Percentiles rank a stretch among this genome's conserved stretches.
phyloP scores from a whole-genome alignment of 352 stramenopile species.

The Aphanomyces stellatus region DNA sequence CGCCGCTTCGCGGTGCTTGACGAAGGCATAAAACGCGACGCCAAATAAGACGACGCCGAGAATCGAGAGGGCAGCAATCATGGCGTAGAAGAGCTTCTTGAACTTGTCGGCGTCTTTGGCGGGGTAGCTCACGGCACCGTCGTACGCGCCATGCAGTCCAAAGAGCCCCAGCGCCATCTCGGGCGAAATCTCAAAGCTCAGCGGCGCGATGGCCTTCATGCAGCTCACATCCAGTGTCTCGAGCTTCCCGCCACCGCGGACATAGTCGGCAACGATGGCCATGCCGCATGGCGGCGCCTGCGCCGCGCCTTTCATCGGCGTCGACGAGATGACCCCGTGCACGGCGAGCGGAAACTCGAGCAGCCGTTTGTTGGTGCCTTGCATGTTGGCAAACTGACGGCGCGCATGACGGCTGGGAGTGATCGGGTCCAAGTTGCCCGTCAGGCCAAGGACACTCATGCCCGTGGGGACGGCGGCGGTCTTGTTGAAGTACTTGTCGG shows the following conservation, averaged over 20 bases:
- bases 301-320: neutral
- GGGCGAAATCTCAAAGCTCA: conserved; percentile 3
- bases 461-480: conserved; percentile 18
- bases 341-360: conserved; percentile 26
- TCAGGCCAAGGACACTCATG: conserved; percentile 23
- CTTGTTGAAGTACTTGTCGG: conserved; percentile 20
- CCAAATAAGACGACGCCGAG: neutral
- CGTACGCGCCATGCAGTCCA: neutral
- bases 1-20: neutral
- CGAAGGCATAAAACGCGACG: neutral
- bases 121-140: neutral
- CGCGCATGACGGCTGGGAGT: conserved; percentile 23
- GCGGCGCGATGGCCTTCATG: neutral
- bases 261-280: conserved; percentile 19
- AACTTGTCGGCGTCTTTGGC: neutral
- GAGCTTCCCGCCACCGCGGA: conserved; percentile 20
- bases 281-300: conserved; percentile 14
- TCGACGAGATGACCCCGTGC: conserved; percentile 21
- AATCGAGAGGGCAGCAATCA: neutral
- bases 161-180: neutral
- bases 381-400: conserved; percentile 24
- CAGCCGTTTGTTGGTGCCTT: conserved; percentile 11
- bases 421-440: conserved; percentile 24
- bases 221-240: conserved; percentile 9
- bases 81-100: neutral